A percentile compares a stretch with the other conserved stretches of the same genome.
These are phyloP conservation scores for Turnera subulata DNA, from an alignment of 345 rosid species.

Conservation along the genomic window DNA sequence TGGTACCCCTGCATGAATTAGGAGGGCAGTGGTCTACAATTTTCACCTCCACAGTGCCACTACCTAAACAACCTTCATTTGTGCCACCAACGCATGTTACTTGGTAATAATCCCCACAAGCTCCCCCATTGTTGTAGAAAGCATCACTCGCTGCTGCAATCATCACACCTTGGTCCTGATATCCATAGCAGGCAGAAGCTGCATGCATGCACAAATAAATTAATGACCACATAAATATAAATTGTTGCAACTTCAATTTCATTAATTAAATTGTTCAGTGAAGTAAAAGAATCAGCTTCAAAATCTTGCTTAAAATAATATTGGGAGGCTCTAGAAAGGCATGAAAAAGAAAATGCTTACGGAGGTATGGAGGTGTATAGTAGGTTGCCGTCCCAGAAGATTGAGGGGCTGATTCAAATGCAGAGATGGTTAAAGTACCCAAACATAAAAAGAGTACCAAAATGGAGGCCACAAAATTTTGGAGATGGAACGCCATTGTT, in stretches of 20 bases:
- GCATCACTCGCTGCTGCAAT: conserved; percentile 17
- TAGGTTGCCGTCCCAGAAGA: neutral
- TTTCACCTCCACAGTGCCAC: neutral
- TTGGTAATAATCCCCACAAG: conserved; percentile 18
- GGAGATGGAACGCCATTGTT: no score
- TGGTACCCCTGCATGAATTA: conserved; percentile 8
- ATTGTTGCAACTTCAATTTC: no score
- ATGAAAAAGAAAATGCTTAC: neutral
- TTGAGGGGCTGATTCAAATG: neutral
- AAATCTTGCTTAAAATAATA: no score
- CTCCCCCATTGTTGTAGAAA: conserved; percentile 1
- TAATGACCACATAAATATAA: no score
- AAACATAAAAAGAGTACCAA: no score
- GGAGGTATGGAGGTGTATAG: neutral
- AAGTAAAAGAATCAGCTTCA: no score
- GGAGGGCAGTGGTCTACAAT: neutral
- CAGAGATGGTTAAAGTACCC: neutral
- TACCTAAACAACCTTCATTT: conserved; percentile 3
- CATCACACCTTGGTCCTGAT: conserved; percentile 14
- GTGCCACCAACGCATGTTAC: conserved; percentile 9
- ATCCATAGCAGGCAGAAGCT: conserved; percentile 23
- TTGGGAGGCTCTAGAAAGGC: no score
- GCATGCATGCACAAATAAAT: neutral
- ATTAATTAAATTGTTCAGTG: no score
- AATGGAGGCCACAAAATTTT: no score